Evolutionary conservation across 495 filamentous ascomycete species (phyloP), one percentile per base, ranked within the genome.

Genomic region (Aspergillus diversus): DNA sequence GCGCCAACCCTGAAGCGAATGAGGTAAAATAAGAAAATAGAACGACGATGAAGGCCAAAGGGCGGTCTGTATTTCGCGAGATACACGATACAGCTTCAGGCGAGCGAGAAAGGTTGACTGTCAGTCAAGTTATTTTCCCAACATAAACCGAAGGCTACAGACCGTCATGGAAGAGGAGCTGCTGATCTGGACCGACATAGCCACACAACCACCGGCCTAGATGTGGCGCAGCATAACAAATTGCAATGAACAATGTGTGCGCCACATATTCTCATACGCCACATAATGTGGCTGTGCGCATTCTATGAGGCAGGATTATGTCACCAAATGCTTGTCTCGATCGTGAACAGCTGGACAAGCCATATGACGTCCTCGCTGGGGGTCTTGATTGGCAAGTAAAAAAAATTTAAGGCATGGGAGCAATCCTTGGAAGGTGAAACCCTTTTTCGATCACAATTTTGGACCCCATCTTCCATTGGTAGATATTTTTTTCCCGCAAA

Each of bases 1-100:
- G 65, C 60, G 59, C 69, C 66, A 71, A 64, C 65, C 73, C 68
- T 69, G 69, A 65, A 68, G 63, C 64, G 70, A 60, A 69, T 51
- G 32, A 1, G 6, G 16, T 47, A 43, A 39, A 32, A 27, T n/a
- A 52, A 50, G 43, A 32, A 57, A 34, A 58, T 46, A 32, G 42
- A 16, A 42, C 35, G 43, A 43, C 33, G 12, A 46, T 33, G 17
- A 32, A 33, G 33, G 57, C 43, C 52, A 50, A 58, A 43, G 46
- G 35, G 32, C 54, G 31, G 61, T 54, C 48, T 54, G 37, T 46
- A 21, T 46, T 7, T 43, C 11, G n/a, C 17, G 16, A 50, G 47
- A 50, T 17, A 17, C 16, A 9, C 11, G 47, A 39, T 31, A 34
- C 7, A 7, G 32, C 11, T 5, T 4, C 7, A 16, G 60, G 42